Evolutionary conservation across 305 asterid genomes (phyloP).

Genomic region (Striga hermonthica): DNA sequence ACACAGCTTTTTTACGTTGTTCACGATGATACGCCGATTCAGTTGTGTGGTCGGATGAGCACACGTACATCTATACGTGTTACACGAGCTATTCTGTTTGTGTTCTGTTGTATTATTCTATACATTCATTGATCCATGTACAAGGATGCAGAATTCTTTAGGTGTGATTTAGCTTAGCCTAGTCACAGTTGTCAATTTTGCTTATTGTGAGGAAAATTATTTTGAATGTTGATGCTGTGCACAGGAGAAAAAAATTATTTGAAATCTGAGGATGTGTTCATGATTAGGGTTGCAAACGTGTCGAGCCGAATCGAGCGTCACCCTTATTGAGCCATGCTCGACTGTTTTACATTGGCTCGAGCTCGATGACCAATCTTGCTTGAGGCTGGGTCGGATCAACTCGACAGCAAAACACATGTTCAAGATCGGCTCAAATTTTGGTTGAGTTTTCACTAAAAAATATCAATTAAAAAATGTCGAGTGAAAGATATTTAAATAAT

Average conservation of each 20-base stretch:
- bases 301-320: too few species aligned
- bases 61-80: not conserved
- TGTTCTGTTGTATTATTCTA: slow-evolving; percentile 17
- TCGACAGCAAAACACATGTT: too few species aligned
- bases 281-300: not conserved
- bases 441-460: too few species aligned
- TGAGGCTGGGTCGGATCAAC: too few species aligned
- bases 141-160: not conserved
- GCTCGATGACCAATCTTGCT: too few species aligned
- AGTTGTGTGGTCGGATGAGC: slow-evolving; percentile 4
- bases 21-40: not conserved
- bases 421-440: too few species aligned
- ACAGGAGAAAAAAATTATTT: too few species aligned
- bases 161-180: not conserved
- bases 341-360: too few species aligned
- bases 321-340: too few species aligned
- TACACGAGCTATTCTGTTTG: not conserved
- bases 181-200: not conserved
- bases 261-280: not conserved
- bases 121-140: not conserved
- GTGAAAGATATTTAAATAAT: too few species aligned
- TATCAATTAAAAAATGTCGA: too few species aligned
- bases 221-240: not conserved
- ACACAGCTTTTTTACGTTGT: not conserved
- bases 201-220: not conserved